These are phyloP conservation scores for Suhomyces maxii DNA, from an alignment of 1,139 yeast species.

Conservation along the genomic window DNA sequence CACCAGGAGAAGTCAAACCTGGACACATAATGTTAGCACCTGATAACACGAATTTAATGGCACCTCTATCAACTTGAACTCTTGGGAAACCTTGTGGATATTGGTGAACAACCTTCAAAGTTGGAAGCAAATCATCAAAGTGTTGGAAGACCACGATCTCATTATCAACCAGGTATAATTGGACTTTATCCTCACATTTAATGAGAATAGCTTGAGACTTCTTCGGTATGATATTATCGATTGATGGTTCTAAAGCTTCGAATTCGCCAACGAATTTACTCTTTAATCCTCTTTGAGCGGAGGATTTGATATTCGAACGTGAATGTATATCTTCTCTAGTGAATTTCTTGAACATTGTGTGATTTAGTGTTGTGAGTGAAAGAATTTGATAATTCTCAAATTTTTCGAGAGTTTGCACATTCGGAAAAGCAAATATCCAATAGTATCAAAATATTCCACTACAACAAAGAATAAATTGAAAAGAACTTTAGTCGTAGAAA, in stretches of 20 bases:
- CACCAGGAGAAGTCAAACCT: conserved; percentile 91
- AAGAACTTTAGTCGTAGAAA: too few relatives aligned
- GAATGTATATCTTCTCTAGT: conserved; percentile 86
- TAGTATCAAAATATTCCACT: not conserved
- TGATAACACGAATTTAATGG: conserved; percentile 87
- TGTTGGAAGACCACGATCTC: conserved; percentile 81
- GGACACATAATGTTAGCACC: conserved; percentile 99
- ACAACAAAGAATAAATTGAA: too few relatives aligned
- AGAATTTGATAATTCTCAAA: not conserved
- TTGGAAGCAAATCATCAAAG: conserved; percentile 80
- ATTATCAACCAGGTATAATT: conserved; percentile 70
- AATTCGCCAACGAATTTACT: conserved; percentile 70
- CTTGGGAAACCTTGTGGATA: conserved; percentile 80
- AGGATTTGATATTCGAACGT: conserved; percentile 87
- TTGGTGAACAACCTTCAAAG: conserved; percentile 75
- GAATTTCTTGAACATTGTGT: conserved; percentile 62
- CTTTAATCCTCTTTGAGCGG: conserved; percentile 84
- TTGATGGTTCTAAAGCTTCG: conserved; percentile 67
- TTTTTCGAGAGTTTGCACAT: not conserved
- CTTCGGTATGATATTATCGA: conserved; percentile 86
- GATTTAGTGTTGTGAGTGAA: not conserved
- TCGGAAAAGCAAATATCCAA: not conserved
- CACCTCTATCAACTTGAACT: conserved; percentile 94
- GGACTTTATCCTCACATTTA: conserved; percentile 89
- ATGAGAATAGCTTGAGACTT: conserved; percentile 80